Conservation (phyloP, 208 protist genomes). For the Trypanosoma theileri region DNA sequence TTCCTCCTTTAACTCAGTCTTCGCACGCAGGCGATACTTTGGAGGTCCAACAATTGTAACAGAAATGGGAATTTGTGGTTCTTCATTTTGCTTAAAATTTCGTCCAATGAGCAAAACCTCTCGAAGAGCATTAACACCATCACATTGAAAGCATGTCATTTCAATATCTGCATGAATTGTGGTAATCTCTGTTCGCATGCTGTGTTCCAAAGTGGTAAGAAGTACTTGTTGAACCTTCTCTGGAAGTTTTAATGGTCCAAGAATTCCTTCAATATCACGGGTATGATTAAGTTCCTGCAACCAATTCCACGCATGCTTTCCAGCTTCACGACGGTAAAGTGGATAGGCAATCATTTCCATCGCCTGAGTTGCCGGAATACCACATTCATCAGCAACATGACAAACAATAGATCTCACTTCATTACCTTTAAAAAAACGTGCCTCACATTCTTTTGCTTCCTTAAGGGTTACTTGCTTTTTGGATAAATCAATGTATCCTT, state of each 20-base stretch:
- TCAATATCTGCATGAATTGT: conserved; percentile 96
- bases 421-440: conserved; percentile 95
- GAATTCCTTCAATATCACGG: conserved; percentile 66
- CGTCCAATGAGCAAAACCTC: conserved; percentile 92
- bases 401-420: conserved; percentile 96
- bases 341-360: conserved; percentile 97
- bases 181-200: conserved; percentile 68
- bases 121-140: conserved; percentile 98
- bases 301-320: conserved; percentile 82
- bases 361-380: conserved; percentile 57
- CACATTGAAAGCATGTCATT: conserved; percentile 97
- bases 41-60: conserved; percentile 96
- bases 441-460: conserved; percentile 94
- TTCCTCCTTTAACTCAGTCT: conserved; percentile 92
- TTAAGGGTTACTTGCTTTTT: conserved; percentile 96
- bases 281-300: conserved; percentile 74
- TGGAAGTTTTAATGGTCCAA: conserved; percentile 68
- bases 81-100: conserved; percentile 65
- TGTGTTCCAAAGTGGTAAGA: conserved; percentile 88
- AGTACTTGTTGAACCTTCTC: conserved; percentile 53
- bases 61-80: conserved; percentile 72
- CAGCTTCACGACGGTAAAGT: conserved; percentile 85
- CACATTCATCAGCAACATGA: conserved; percentile 91
- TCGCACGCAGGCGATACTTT: conserved; percentile 93
- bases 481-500: conserved; percentile 99